Percentiles rank a stretch among this genome's conserved stretches.
These are phyloP conservation scores for Penicillium cataractarum DNA, from an alignment of 495 filamentous ascomycete species.

Conservation along the genomic window DNA sequence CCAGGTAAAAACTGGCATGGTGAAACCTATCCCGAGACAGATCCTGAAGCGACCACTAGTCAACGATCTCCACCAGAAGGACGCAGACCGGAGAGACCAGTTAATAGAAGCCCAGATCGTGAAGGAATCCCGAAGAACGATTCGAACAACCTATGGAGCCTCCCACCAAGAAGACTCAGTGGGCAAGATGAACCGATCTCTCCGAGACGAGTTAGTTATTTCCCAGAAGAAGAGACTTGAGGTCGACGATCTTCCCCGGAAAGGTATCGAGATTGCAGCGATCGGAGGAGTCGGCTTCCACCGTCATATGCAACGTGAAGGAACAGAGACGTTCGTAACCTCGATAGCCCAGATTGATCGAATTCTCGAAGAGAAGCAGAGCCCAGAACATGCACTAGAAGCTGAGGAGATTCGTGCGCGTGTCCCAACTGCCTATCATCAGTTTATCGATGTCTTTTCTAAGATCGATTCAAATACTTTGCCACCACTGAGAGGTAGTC, in stretches of 20 bases:
- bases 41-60: background rate
- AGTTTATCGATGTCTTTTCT: constrained; percentile 6
- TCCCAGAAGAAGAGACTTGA: background rate
- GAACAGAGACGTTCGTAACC: background rate
- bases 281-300: background rate
- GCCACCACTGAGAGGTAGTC: background rate
- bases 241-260: background rate
- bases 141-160: background rate
- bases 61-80: background rate
- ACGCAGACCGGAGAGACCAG: background rate
- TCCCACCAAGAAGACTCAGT: background rate
- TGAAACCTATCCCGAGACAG: background rate
- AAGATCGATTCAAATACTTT: constrained; percentile 13
- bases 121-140: background rate
- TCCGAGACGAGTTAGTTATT: background rate
- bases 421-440: background rate
- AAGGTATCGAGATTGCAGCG: background rate
- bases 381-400: background rate
- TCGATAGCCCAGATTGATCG: background rate
- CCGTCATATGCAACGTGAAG: background rate
- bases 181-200: background rate
- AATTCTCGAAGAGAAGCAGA: background rate
- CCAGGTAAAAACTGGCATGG: background rate
- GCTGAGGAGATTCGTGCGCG: background rate
- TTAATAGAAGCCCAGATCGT: background rate